These are phyloP conservation scores for Colletotrichum lentis DNA, from an alignment of 2,329 filamentous ascomycete species.

Conservation along the genomic window DNA sequence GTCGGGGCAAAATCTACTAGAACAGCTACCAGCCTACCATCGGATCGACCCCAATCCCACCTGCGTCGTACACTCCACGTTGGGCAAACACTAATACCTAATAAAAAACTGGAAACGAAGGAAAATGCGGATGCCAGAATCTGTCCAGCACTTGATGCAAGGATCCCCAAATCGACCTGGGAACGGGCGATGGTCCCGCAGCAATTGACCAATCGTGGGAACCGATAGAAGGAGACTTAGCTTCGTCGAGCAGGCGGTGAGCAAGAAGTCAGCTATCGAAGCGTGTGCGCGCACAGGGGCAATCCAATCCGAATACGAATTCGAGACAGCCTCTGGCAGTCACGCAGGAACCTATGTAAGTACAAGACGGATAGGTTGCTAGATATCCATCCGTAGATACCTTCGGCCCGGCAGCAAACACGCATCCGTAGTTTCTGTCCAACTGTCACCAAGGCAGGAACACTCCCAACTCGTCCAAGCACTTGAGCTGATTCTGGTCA, in stretches of 20 bases:
- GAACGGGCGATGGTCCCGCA: not conserved
- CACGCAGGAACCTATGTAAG: not conserved
- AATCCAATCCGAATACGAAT: slow-evolving; percentile 34
- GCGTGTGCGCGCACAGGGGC: slow-evolving; percentile 4
- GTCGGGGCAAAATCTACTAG: not conserved
- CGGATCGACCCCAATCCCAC: not conserved
- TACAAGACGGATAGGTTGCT: not conserved
- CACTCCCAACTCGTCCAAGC: not conserved
- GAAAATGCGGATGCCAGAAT: not conserved
- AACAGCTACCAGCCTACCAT: not conserved
- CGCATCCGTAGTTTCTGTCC: not conserved
- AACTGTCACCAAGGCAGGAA: not conserved
- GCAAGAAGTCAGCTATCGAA: not conserved
- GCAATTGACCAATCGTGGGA: slow-evolving; percentile 24
- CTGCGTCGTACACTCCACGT: no score
- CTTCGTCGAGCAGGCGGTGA: slow-evolving; percentile 28
- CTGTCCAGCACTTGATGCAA: not conserved
- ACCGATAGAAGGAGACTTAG: not conserved
- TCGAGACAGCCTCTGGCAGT: slow-evolving; percentile 7
- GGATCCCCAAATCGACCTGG: not conserved
- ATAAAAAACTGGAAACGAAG: not conserved
- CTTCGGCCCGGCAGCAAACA: not conserved
- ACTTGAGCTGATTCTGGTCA: no score
- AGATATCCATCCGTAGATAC: not conserved
- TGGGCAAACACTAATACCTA: not conserved